phyloP scores from a whole-genome alignment of 2,329 filamentous ascomycete species.

The Basipetospora sp. region DNA sequence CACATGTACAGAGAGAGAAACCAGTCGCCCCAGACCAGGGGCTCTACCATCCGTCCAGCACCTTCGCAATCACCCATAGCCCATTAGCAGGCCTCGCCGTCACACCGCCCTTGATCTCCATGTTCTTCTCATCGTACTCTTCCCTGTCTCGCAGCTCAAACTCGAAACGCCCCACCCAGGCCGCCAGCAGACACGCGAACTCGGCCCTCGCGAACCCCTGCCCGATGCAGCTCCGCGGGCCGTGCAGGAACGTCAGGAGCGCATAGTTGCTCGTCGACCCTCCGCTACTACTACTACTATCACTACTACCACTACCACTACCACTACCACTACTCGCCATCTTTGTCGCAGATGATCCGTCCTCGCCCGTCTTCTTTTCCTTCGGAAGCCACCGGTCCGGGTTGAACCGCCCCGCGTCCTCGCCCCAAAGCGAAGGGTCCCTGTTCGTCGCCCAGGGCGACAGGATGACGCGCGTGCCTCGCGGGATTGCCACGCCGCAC shows the following conservation, averaged over 20 bases:
- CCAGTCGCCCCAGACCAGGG: background rate
- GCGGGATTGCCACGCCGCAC: constrained; percentile 49
- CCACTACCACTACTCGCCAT: too few relatives aligned
- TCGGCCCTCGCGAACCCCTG: constrained; percentile 68
- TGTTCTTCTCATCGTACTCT: constrained; percentile 50
- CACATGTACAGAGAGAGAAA: too few relatives aligned
- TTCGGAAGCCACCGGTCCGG: constrained; percentile 59
- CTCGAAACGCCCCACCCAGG: constrained; percentile 61
- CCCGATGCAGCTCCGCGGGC: constrained; percentile 75
- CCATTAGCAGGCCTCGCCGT: constrained; percentile 62
- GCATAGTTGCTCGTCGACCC: constrained; percentile 33
- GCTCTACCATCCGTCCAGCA: constrained; percentile 49
- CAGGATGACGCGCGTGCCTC: constrained; percentile 55
- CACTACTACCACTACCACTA: too few relatives aligned
- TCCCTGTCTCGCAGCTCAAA: constrained; percentile 42
- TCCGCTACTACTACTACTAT: constrained; percentile 1
- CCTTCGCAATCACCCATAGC: constrained; percentile 51
- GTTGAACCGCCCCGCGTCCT: constrained; percentile 58
- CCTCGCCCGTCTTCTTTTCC: constrained; percentile 16
- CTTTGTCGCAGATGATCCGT: too few relatives aligned
- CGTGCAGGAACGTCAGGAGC: constrained; percentile 71
- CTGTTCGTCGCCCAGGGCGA: constrained; percentile 55
- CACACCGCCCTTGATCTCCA: constrained; percentile 47
- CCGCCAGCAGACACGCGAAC: constrained; percentile 68
- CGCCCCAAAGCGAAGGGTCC: constrained; percentile 56